phyloP scores from a whole-genome alignment of 2,329 filamentous ascomycete species.

The Aspergillus persii region DNA sequence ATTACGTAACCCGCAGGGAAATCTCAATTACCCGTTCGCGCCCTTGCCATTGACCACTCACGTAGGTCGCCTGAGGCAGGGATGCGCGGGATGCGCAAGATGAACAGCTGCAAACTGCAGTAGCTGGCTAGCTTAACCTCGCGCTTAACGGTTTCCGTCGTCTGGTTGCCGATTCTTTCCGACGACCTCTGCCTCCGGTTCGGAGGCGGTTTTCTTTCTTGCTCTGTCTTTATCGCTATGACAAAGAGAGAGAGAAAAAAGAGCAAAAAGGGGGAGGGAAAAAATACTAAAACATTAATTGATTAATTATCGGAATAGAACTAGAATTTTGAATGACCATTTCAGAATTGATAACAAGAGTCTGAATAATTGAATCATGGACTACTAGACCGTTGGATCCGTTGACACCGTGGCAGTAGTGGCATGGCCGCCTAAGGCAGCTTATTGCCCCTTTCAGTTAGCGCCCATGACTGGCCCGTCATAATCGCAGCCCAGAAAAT shows the following conservation, averaged over 20 bases:
- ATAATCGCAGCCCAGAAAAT: background rate
- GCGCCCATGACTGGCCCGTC: background rate
- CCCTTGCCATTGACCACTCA: background rate
- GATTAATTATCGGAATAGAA: too few species aligned
- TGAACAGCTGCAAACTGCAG: constrained; percentile 6
- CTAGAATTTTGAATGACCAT: too few species aligned
- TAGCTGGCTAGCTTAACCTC: constrained; percentile 1
- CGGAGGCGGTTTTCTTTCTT: background rate
- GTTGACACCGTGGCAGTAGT: background rate
- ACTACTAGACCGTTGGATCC: background rate
- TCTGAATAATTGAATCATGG: background rate
- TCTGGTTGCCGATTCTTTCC: constrained; percentile 1
- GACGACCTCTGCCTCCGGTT: background rate
- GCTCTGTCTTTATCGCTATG: too few species aligned
- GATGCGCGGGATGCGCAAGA: background rate
- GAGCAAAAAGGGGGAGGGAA: too few species aligned
- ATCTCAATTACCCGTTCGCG: background rate
- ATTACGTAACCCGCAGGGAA: constrained; percentile 10
- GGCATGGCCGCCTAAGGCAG: background rate
- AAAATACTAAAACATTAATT: too few species aligned
- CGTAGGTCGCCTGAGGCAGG: background rate
- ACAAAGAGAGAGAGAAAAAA: too few species aligned
- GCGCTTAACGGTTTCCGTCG: constrained; percentile 1
- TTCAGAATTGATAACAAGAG: background rate
- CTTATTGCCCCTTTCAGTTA: background rate